phyloP scores from a whole-genome alignment of 805 yeast species.

The Candida broadrunensis region DNA sequence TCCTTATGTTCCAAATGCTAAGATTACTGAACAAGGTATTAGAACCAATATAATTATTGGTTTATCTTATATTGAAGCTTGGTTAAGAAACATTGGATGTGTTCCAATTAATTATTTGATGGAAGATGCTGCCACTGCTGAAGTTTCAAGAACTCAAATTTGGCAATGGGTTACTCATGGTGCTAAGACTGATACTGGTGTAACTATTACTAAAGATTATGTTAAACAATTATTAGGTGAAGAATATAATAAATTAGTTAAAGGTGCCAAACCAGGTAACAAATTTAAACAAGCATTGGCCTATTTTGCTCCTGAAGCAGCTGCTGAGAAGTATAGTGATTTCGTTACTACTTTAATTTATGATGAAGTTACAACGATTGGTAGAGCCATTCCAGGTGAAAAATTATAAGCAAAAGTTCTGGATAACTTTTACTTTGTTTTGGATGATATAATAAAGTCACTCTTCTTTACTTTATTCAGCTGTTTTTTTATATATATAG shows the following conservation, averaged over 20 bases:
- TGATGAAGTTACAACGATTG: constrained; percentile 63
- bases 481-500: too few species aligned
- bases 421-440: too few species aligned
- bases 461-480: too few species aligned
- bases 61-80: constrained; percentile 76
- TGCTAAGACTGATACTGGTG: constrained; percentile 57
- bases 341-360: constrained; percentile 75
- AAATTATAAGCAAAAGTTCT: constrained; percentile 26
- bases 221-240: constrained; percentile 56
- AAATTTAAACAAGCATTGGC: constrained; percentile 68
- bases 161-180: constrained; percentile 83
- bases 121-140: constrained; percentile 93
- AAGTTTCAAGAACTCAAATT: constrained; percentile 77
- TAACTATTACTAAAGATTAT: constrained; percentile 56
- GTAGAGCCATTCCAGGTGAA: constrained; percentile 40
- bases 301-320: constrained; percentile 69
- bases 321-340: constrained; percentile 70
- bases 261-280: constrained; percentile 53
- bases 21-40: constrained; percentile 69
- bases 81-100: constrained; percentile 83
- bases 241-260: constrained; percentile 53
- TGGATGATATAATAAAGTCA: too few species aligned
- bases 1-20: constrained; percentile 60
- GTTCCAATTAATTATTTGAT: constrained; percentile 80
- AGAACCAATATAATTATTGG: constrained; percentile 73